These are phyloP conservation scores for Fusarium xylarioides DNA, from an alignment of 2,329 filamentous ascomycete species.

Conservation along the genomic window DNA sequence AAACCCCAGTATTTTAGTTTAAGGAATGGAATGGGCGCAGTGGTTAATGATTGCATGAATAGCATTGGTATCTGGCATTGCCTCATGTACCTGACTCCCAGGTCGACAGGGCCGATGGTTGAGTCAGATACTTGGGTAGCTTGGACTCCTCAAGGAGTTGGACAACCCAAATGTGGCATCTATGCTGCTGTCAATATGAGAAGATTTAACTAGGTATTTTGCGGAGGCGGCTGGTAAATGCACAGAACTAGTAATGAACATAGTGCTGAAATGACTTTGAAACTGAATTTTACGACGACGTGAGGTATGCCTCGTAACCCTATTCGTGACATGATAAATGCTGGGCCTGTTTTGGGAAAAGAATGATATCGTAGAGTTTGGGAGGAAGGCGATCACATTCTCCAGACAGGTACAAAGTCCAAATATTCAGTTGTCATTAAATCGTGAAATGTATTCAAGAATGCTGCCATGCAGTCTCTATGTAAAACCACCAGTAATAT, in stretches of 20 bases:
- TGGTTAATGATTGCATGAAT: constrained; percentile 52
- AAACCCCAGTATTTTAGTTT: constrained; percentile 33
- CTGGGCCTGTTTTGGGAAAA: neutral
- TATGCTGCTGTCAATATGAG: constrained; percentile 10
- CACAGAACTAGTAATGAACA: constrained; percentile 46
- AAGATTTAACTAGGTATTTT: constrained; percentile 34
- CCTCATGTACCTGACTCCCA: constrained; percentile 34
- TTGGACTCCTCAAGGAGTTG: constrained; percentile 8
- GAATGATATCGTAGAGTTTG: neutral
- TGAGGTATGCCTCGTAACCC: constrained; percentile 4
- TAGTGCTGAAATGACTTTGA: constrained; percentile 35
- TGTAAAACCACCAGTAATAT: constrained; percentile 1
- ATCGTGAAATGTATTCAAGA: constrained; percentile 32
- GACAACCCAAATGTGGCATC: constrained; percentile 24
- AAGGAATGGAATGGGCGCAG: constrained; percentile 37
- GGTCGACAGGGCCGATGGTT: constrained; percentile 23
- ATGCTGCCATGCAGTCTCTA: constrained; percentile 19
- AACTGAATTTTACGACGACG: neutral
- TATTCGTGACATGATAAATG: neutral
- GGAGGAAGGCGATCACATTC: constrained; percentile 12
- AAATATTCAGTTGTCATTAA: constrained; percentile 23
- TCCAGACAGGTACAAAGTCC: neutral
- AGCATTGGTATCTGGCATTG: constrained; percentile 48
- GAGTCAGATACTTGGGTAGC: constrained; percentile 18
- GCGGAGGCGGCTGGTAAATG: constrained; percentile 34